Conservation (phyloP, 768 basidiomycete genomes). For the Tulasnella sp. region DNA sequence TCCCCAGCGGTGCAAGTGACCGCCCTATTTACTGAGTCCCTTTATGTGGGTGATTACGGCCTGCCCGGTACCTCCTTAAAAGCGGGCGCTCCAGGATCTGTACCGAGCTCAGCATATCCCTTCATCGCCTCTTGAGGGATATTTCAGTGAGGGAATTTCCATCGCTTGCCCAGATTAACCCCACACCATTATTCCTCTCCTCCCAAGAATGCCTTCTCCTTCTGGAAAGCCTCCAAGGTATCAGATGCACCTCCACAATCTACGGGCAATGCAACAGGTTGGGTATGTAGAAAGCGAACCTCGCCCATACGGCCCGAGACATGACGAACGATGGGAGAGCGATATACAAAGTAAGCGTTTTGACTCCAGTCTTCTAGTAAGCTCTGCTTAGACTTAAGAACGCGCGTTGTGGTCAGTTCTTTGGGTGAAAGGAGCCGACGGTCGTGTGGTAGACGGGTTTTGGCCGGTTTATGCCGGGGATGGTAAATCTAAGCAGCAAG, state of each 20-base stretch:
- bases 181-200: constrained; percentile 13
- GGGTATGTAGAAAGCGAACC: not conserved
- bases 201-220: not conserved
- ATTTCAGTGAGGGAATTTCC: constrained; percentile 7
- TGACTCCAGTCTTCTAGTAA: not conserved
- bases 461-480: not conserved
- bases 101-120: not conserved
- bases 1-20: constrained; percentile 12
- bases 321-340: constrained; percentile 10
- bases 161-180: not conserved
- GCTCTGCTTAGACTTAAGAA: not conserved
- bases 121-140: constrained; percentile 21
- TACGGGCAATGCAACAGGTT: constrained; percentile 7
- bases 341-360: not conserved
- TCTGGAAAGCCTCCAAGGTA: constrained; percentile 6
- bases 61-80: constrained; percentile 12
- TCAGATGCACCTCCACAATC: constrained; percentile 16
- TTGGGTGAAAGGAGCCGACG: not conserved
- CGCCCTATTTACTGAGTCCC: not conserved
- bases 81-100: not conserved
- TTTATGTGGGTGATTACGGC: not conserved
- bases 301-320: not conserved
- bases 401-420: not conserved
- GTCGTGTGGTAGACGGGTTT: not conserved
- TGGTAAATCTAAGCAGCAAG: not conserved